phyloP scores from a whole-genome alignment of 805 yeast genomes.

The Schwanniomyces polymorphus region DNA sequence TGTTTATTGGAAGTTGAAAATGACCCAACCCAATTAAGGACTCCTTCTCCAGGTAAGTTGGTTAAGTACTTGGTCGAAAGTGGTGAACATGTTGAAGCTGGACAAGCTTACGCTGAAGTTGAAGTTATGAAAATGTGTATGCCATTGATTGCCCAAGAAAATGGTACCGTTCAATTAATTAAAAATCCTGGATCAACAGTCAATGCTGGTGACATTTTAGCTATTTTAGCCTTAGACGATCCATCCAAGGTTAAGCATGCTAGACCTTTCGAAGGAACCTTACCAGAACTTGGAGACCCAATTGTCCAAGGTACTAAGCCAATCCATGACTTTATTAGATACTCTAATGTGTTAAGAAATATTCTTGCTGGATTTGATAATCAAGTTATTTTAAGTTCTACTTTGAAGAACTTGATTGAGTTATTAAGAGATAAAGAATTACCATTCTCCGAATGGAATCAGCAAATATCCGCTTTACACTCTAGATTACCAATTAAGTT shows the following conservation, averaged over 20 bases:
- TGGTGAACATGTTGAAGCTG: slow-evolving; percentile 89
- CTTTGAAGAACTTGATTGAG: slow-evolving; percentile 70
- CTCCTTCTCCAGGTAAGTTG: slow-evolving; percentile 98
- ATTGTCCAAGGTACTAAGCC: slow-evolving; percentile 81
- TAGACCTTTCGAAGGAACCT: slow-evolving; percentile 87
- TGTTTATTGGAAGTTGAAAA: slow-evolving; percentile 92
- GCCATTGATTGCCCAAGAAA: slow-evolving; percentile 93
- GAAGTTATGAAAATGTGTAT: slow-evolving; percentile 99
- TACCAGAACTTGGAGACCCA: slow-evolving; percentile 88
- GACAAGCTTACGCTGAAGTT: slow-evolving; percentile 96
- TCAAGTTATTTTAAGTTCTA: slow-evolving; percentile 87
- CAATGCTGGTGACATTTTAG: slow-evolving; percentile 94
- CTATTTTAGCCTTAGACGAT: slow-evolving; percentile 91
- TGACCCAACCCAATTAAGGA: slow-evolving; percentile 97
- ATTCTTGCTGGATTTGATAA: slow-evolving; percentile 91
- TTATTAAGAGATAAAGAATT: slow-evolving; percentile 76
- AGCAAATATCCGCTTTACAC: slow-evolving; percentile 85
- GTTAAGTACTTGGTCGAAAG: slow-evolving; percentile 91
- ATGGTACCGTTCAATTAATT: slow-evolving; percentile 87
- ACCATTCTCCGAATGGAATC: slow-evolving; percentile 92
- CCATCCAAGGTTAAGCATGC: slow-evolving; percentile 98
- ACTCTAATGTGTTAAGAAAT: slow-evolving; percentile 64
- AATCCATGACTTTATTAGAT: slow-evolving; percentile 65
- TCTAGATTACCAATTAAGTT: slow-evolving; percentile 81
- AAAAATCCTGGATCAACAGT: slow-evolving; percentile 99